phyloP scores from a whole-genome alignment of 768 basidiomycete species.

The Scleroderma citrinum region DNA sequence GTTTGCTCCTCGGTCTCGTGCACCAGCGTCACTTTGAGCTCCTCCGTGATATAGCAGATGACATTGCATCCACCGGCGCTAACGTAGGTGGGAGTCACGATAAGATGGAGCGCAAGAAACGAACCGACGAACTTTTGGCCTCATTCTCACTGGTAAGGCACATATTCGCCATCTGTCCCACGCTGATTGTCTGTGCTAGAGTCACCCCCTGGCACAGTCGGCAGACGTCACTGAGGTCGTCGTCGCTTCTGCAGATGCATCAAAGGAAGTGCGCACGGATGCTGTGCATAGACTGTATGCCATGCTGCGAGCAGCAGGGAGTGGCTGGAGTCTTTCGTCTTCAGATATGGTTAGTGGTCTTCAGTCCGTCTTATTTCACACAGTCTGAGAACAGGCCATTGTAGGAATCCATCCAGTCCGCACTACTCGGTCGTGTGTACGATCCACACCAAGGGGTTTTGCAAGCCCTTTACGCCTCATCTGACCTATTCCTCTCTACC shows the following conservation, averaged over 20 bases:
- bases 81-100: constrained; percentile 15
- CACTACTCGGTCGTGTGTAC: constrained; percentile 61
- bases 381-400: constrained; percentile 2
- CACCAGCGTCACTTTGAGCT: constrained; percentile 60
- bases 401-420: constrained; percentile 54
- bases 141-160: constrained; percentile 51
- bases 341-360: constrained; percentile 30
- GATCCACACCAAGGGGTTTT: constrained; percentile 61
- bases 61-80: constrained; percentile 22
- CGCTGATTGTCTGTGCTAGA: constrained; percentile 10
- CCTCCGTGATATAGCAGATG: constrained; percentile 39
- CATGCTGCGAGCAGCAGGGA: constrained; percentile 19
- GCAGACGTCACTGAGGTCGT: constrained; percentile 38
- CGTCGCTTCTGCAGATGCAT: constrained; percentile 56
- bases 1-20: constrained; percentile 45
- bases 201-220: constrained; percentile 15
- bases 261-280: constrained; percentile 49
- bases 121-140: constrained; percentile 48
- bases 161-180: not conserved
- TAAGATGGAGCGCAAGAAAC: constrained; percentile 32
- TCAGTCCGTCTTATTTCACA: not conserved
- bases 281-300: constrained; percentile 57
- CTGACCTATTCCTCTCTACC: constrained; percentile 39
- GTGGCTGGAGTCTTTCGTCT: constrained; percentile 17
- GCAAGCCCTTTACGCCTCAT: constrained; percentile 57